Base-by-base conservation (phyloP, 192 early-diverging fungal species). In the Spizellomyces sp. region DNA sequence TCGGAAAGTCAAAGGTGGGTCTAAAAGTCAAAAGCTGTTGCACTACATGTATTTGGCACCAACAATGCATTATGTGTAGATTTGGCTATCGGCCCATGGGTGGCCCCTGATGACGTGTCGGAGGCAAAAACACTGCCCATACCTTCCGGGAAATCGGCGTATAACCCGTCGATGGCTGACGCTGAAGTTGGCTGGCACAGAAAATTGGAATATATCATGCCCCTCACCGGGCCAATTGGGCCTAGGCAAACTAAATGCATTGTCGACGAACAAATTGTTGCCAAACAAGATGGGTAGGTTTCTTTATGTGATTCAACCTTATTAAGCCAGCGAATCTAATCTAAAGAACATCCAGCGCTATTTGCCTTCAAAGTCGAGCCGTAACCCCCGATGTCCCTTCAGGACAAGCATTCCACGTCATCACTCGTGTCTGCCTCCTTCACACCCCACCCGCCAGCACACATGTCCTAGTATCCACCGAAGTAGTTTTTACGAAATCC, bases 141-240 rank as follows among this genome's bases (percentile, higher is more conserved):
- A 61, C 15, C 59, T n/a, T 36, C 27, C 3, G 59, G 12, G 15
- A n/a, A 12, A 1, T 9, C 69, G 46, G 48, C 12, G 0, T 68
- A 50, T 48, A 19, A 36, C 1, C 73, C 69, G 9, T 21, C 27
- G 6, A 27, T 70, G n/a, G 9, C 4, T 48, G 15, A 48, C 1
- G 10, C 66, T 19, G 22, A 70, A 72, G 45, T 17, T 12, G 69
- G 69, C 5, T 6, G 27, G 7, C 58, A 66, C 21, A 62, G 68
- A 6, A 64, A 14, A 41, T 41, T 73, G 46, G 55, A 76, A 22
- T 76, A 76, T 47, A 58, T 71, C 22, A 71, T 72, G 58, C 75
- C 75, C 12, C 64, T 76, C 8, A 19, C 27, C 14, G 47, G 41
- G 15, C 69, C 75, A 3, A 60, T 76, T n/a, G 75, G 72, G 8